A percentile compares a stretch with the other conserved stretches of the same genome.
phyloP scores from a whole-genome alignment of 441 rosid species.

The Adansonia gregorii region DNA sequence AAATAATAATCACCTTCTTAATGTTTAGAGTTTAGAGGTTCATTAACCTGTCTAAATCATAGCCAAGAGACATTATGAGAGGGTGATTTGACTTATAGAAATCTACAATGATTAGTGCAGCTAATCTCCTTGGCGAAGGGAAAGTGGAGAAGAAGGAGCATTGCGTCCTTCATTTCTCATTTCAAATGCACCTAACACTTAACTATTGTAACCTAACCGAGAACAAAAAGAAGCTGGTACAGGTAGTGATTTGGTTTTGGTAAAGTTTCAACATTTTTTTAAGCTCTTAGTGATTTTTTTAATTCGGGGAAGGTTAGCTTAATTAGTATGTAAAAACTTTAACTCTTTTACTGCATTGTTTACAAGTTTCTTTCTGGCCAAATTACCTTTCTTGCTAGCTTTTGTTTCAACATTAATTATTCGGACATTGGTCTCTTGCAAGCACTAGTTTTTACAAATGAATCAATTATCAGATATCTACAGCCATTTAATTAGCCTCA shows the following conservation, averaged over 20 bases:
- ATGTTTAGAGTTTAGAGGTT: background rate
- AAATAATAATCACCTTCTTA: too few relatives aligned
- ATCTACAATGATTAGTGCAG: background rate
- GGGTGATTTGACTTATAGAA: constrained; percentile 23
- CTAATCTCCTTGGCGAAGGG: background rate
- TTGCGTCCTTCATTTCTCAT: background rate
- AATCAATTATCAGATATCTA: constrained; percentile 6
- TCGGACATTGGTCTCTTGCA: background rate
- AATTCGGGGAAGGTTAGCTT: background rate
- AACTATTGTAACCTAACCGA: constrained; percentile 6
- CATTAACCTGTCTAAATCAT: constrained; percentile 22
- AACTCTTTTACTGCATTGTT: background rate
- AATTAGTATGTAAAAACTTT: background rate
- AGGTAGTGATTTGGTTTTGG: constrained; percentile 7
- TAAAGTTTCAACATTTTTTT: background rate
- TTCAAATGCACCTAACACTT: constrained; percentile 4
- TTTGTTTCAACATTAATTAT: background rate
- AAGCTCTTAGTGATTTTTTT: background rate
- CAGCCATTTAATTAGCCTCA: background rate
- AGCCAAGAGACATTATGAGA: constrained; percentile 26
- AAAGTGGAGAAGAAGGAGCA: background rate
- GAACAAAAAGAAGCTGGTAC: constrained; percentile 11
- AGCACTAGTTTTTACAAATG: background rate
- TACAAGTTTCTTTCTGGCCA: background rate
- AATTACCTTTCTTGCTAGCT: background rate